A percentile compares a stretch with the other conserved stretches of the same genome.
phyloP scores from a whole-genome alignment of 495 filamentous ascomycete species.

The Daldinia loculata region DNA sequence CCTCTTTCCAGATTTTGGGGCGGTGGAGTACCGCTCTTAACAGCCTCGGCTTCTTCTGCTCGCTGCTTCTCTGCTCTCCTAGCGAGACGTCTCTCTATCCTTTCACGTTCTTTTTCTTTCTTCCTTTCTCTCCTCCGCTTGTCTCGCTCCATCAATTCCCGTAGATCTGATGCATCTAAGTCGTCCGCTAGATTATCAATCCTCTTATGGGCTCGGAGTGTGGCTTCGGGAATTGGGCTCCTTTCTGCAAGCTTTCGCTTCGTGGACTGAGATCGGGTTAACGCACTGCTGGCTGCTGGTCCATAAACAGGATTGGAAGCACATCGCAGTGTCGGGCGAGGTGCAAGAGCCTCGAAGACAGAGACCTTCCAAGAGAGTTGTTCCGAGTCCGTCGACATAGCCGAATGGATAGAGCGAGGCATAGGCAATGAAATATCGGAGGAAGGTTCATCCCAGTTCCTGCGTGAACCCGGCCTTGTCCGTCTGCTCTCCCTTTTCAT shows the following conservation, averaged over 20 bases:
- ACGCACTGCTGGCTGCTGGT: slow-evolving; percentile 26
- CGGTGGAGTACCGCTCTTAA: slow-evolving; percentile 55
- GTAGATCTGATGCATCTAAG: slow-evolving; percentile 77
- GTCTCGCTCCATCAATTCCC: slow-evolving; percentile 87
- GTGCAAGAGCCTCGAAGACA: slow-evolving; percentile 75
- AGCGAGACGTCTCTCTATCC: slow-evolving; percentile 71
- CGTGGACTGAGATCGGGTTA: slow-evolving; percentile 52
- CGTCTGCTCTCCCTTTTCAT: slow-evolving; percentile 72
- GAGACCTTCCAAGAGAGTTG: slow-evolving; percentile 77
- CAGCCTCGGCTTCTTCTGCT: slow-evolving; percentile 50
- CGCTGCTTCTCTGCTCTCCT: slow-evolving; percentile 74
- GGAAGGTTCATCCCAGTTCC: slow-evolving; percentile 67
- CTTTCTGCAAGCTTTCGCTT: slow-evolving; percentile 56
- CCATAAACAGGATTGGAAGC: slow-evolving; percentile 67
- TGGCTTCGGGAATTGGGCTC: slow-evolving; percentile 67
- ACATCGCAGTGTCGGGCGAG: slow-evolving; percentile 80
- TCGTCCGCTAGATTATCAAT: slow-evolving; percentile 85
- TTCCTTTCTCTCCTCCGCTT: slow-evolving; percentile 78
- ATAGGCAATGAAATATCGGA: slow-evolving; percentile 79
- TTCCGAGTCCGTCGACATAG: slow-evolving; percentile 74
- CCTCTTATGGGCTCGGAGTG: slow-evolving; percentile 71
- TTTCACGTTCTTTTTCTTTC: slow-evolving; percentile 74
- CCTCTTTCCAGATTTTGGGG: slow-evolving; percentile 64
- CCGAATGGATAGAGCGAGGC: slow-evolving; percentile 76
- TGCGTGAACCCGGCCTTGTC: slow-evolving; percentile 59